phyloP scores from a whole-genome alignment of 495 filamentous ascomycete genomes.

The Penicillium alfredii region DNA sequence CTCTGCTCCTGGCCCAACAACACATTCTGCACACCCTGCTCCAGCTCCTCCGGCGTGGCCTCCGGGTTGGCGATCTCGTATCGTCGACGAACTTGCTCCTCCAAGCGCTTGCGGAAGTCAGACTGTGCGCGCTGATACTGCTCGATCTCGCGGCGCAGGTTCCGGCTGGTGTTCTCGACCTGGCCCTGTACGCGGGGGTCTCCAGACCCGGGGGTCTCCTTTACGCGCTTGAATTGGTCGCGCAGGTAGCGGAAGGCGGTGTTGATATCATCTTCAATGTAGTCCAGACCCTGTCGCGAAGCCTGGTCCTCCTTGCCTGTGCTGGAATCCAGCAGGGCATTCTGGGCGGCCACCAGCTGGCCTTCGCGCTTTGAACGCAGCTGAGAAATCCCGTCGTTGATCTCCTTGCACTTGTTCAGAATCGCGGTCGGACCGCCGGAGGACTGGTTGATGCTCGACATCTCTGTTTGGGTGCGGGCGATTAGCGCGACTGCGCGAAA shows the following conservation, averaged over 20 bases:
- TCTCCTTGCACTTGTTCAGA: slow-evolving; percentile 74
- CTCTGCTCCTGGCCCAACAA: slow-evolving; percentile 65
- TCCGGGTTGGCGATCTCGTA: slow-evolving; percentile 86
- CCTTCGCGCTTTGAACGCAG: slow-evolving; percentile 34
- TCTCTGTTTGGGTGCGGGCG: slow-evolving; percentile 52
- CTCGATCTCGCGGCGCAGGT: slow-evolving; percentile 70
- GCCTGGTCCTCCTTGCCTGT: slow-evolving; percentile 41
- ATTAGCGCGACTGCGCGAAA: slow-evolving; percentile 7
- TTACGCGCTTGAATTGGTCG: slow-evolving; percentile 69
- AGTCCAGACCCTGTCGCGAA: slow-evolving; percentile 46
- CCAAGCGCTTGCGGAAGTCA: slow-evolving; percentile 68
- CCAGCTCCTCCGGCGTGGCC: slow-evolving; percentile 73
- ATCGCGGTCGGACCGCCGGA: slow-evolving; percentile 62
- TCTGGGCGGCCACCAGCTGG: slow-evolving; percentile 36
- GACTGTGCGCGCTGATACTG: slow-evolving; percentile 72
- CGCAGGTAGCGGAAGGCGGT: slow-evolving; percentile 68
- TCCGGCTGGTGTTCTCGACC: slow-evolving; percentile 70
- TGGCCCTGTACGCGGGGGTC: slow-evolving; percentile 66
- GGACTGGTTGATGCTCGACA: slow-evolving; percentile 52
- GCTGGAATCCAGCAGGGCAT: slow-evolving; percentile 38
- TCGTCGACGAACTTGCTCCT: slow-evolving; percentile 77
- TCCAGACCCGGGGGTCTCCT: slow-evolving; percentile 67
- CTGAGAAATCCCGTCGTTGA: slow-evolving; percentile 62
- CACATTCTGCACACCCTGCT: slow-evolving; percentile 66
- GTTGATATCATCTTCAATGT: slow-evolving; percentile 76